Evolutionary conservation across 495 filamentous ascomycete species (phyloP), one percentile per base, ranked within the genome.

Genomic region (Podospora pseudoanserina): DNA sequence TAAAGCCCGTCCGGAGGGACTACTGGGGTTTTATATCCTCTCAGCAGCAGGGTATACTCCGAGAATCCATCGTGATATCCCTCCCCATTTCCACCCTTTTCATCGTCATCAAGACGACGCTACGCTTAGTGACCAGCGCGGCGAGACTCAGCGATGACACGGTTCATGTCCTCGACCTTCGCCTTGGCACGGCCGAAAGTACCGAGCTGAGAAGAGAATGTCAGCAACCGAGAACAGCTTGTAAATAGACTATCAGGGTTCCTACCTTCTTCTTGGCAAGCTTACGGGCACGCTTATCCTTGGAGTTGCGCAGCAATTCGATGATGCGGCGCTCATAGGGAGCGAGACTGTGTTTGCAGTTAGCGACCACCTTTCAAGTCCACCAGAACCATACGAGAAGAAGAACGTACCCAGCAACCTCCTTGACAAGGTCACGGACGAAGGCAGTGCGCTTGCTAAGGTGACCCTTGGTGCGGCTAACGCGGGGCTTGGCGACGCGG

Each of bases 261-360:
- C 39, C 2, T 49, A 49, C 39, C 39, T 94, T 88, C 91, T 97
- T 98, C 94, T 99, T 99, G 73, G 95, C 96, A 78, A 99, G 90
- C 89, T 98, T 98, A 72, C 95, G 87, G 70, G 95, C 95, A 83
- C 95, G 92, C 91, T 99, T 99, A 83, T 99, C 95, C 86, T 97
- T 97, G 86, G 89, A 89, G 88, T 98, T 99, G 75, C 95, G 92
- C 81, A 99, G 90, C 74, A 99, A 86, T 88, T 99, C 96, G 82
- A 98, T 96, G 79, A 99, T 91, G 77, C 95, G 93, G 81, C 94
- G 93, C 87, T 99, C 95, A 80, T 97, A 97, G 76, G 94, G 94
- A 73, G 94, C 93, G 76, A 97, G 92, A 82, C 70, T 77, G 65
- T 67, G n/a, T 49, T 5, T 75, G 18, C 1, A 9, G 34, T 68